Evolutionary conservation across 257 asterid genomes (phyloP).

Genomic region (Salvia miltiorrhiza): DNA sequence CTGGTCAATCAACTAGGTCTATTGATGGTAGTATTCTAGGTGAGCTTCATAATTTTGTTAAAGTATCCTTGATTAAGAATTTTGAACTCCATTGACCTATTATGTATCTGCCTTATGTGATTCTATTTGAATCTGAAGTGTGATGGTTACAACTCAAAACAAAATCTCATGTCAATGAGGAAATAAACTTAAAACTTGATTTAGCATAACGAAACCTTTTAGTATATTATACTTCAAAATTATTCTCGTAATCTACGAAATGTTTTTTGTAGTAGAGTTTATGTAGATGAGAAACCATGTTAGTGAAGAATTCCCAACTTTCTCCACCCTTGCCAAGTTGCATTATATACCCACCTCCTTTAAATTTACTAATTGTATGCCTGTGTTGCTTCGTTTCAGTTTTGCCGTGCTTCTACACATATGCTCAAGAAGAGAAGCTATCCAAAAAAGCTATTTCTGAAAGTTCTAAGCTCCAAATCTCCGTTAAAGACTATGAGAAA

Average conservation of each 20-base stretch:
- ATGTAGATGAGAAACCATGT: background rate
- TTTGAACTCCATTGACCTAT: background rate
- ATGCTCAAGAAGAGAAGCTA: constrained; percentile 59
- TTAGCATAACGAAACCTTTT: background rate
- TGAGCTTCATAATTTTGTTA: constrained; percentile 14
- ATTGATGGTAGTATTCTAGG: constrained; percentile 57
- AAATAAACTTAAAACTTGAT: background rate
- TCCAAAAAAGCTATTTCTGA: constrained; percentile 30
- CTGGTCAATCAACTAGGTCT: constrained; percentile 29
- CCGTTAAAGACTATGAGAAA: constrained; percentile 36
- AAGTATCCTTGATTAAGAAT: background rate
- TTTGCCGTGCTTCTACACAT: constrained; percentile 79
- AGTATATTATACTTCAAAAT: background rate
- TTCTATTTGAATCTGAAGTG: background rate
- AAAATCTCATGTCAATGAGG: background rate
- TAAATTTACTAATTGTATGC: background rate
- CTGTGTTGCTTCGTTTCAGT: constrained; percentile 42
- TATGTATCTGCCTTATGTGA: background rate
- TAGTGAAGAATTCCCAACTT: background rate
- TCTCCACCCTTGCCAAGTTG: background rate
- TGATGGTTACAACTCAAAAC: background rate
- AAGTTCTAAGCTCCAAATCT: constrained; percentile 29
- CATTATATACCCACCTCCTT: background rate
- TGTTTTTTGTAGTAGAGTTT: background rate
- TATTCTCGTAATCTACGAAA: background rate